Conservation (phyloP, 1,284 basidiomycete species). For the Puccinia novopanici region DNA sequence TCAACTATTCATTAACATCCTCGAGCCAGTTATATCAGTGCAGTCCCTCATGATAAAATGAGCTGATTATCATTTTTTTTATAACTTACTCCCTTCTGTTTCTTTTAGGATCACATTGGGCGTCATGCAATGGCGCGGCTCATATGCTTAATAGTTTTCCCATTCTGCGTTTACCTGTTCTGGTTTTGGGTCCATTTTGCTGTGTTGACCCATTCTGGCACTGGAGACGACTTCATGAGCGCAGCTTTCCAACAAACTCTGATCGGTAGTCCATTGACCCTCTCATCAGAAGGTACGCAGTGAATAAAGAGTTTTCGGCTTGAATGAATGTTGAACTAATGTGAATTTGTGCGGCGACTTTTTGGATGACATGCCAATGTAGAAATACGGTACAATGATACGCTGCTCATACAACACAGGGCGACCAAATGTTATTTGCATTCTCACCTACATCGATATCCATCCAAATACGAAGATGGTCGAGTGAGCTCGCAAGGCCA, state of each 20-base stretch:
- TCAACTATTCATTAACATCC: not conserved
- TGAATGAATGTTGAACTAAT: not conserved
- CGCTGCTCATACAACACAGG: slow-evolving; percentile 82
- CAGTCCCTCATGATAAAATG: not conserved
- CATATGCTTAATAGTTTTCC: slow-evolving; percentile 81
- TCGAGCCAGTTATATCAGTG: slow-evolving; percentile 10
- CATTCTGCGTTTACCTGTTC: slow-evolving; percentile 84
- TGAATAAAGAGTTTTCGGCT: not conserved
- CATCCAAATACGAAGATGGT: slow-evolving; percentile 91
- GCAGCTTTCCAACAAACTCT: slow-evolving; percentile 97
- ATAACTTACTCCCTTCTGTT: slow-evolving; percentile 45
- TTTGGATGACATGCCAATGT: slow-evolving; percentile 13
- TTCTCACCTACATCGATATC: slow-evolving; percentile 86
- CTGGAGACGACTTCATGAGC: slow-evolving; percentile 96
- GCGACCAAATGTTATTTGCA: slow-evolving; percentile 90
- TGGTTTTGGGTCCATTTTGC: slow-evolving; percentile 97
- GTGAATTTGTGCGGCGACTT: not conserved
- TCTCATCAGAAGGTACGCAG: slow-evolving; percentile 77
- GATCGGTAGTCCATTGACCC: slow-evolving; percentile 82
- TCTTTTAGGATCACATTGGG: slow-evolving; percentile 77
- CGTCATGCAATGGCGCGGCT: slow-evolving; percentile 85
- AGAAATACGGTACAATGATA: slow-evolving; percentile 94
- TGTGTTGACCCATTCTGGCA: slow-evolving; percentile 82
- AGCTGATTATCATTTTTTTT: not conserved
- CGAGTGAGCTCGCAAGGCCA: slow-evolving; percentile 94